Conservation (phyloP, 2,329 filamentous ascomycete species). For the Fonsecaea monophora region DNA sequence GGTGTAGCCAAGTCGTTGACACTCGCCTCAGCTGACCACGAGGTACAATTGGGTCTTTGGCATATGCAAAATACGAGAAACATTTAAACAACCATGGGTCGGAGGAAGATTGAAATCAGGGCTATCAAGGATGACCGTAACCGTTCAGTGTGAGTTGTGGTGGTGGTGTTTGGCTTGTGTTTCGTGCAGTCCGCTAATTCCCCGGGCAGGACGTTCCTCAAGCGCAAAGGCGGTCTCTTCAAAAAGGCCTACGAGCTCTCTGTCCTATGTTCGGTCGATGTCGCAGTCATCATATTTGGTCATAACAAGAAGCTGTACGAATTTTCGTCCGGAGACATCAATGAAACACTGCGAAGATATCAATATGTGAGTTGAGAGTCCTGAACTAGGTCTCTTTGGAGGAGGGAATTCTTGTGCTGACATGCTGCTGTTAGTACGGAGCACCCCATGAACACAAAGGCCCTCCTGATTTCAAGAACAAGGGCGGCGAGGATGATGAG, state of each 20-base stretch:
- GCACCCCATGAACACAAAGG: slow-evolving; percentile 95
- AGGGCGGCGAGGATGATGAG: slow-evolving; percentile 79
- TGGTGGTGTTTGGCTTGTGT: not conserved
- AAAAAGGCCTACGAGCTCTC: slow-evolving; percentile 99
- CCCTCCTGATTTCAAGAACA: slow-evolving; percentile 86
- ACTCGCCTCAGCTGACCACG: not conserved
- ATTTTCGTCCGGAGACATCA: slow-evolving; percentile 93
- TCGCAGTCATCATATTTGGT: slow-evolving; percentile 97
- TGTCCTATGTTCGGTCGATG: slow-evolving; percentile 96
- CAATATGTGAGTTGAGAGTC: slow-evolving; percentile 74
- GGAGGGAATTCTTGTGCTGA: slow-evolving; percentile 18
- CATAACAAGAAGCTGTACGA: slow-evolving; percentile 99
- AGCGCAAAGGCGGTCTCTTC: slow-evolving; percentile 97
- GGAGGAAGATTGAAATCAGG: slow-evolving; percentile 99
- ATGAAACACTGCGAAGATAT: slow-evolving; percentile 84
- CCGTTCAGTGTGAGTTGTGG: slow-evolving; percentile 82
- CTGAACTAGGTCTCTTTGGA: not conserved
- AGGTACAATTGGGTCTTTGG: slow-evolving; percentile 4
- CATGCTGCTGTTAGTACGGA: slow-evolving; percentile 70
- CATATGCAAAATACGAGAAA: slow-evolving; percentile 24
- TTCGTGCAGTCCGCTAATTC: slow-evolving; percentile 16
- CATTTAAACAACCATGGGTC: slow-evolving; percentile 71
- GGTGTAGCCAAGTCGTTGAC: slow-evolving; percentile 6
- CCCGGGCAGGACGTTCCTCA: slow-evolving; percentile 81
- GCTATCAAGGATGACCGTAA: slow-evolving; percentile 99